Base-by-base conservation (phyloP, 169 alveolate genomes). In the Babesia bovis region DNA sequence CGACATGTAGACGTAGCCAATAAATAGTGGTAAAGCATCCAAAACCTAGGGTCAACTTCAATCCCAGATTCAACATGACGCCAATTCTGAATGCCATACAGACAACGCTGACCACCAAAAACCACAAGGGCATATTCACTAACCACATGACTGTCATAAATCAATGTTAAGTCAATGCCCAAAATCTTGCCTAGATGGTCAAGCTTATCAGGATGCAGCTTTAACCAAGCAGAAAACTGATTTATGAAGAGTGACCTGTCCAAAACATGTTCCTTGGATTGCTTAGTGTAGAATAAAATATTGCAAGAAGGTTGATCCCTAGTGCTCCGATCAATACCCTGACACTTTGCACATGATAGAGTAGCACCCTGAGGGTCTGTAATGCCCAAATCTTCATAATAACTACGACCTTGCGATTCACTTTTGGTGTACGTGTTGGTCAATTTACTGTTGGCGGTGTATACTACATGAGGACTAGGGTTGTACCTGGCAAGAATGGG, bases 71-170 rank as follows among this genome's bases (percentile, higher is more conserved):
- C 47, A 28, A 47, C 82, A 19, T 68, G 74, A n/a, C 73, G 61
- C 87, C 87, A 78, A 41, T 78, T 78, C 51, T 66, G 84, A 21
- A 78, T 49, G 5, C 87, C 87, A 36, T 50, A 78, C 28, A 55
- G 32, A 38, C 57, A n/a, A 9, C 87, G 53, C 26, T 61, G 41
- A 33, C 67, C 59, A 0, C 60, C 32, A 19, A 78, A 78, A 5
- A 78, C 42, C 19, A 66, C 45, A 13, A 47, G 52, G 5, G 74
- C 44, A 50, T 78, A 78, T 2, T 59, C 41, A 5, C 72, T 32
- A 3, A 45, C 28, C 63, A 68, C 19, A 0, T 13, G 49, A 23
- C 45, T 40, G 30, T 51, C 12, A 25, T 57, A 60, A 21, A 47
- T 23, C 23, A 56, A 35, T 13, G n/a, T 33, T 26, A 23, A 50